Evolutionary conservation across 768 basidiomycete genomes (phyloP).

Genomic region (Amanita pseudoporphyria): DNA sequence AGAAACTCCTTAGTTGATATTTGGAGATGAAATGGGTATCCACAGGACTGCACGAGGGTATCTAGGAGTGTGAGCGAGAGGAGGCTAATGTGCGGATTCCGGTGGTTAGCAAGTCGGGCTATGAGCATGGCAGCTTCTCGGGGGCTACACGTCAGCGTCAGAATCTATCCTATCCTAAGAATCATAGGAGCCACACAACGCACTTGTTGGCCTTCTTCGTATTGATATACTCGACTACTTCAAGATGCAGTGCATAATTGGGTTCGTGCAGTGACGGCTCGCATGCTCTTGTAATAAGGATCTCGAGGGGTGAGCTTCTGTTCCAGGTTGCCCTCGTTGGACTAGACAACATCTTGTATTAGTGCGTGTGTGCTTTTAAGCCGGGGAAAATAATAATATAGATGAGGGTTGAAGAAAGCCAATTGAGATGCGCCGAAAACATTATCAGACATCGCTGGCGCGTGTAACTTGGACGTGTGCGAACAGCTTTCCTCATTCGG

Average conservation of each 20-base stretch:
- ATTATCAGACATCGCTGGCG: no score
- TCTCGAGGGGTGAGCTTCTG: conserved; percentile 53
- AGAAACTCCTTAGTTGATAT: conserved; percentile 96
- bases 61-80: conserved; percentile 82
- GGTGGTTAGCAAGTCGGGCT: conserved; percentile 80
- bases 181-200: conserved; percentile 16
- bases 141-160: conserved; percentile 39
- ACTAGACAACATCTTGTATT: conserved; percentile 36
- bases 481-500: no score
- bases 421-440: background rate
- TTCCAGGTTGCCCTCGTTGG: conserved; percentile 39
- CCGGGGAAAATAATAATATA: background rate
- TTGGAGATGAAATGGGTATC: conserved; percentile 96
- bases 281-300: conserved; percentile 74
- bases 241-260: conserved; percentile 86
- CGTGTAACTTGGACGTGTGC: background rate
- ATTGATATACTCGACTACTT: conserved; percentile 91
- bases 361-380: background rate
- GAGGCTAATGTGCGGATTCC: conserved; percentile 86
- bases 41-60: conserved; percentile 90
- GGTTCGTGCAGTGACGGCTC: conserved; percentile 81
- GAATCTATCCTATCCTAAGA: background rate
- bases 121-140: conserved; percentile 86
- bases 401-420: background rate
- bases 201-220: conserved; percentile 95